Percentiles rank a stretch among this genome's conserved stretches.
Conservation (phyloP, 768 basidiomycete species). For the Rhodotorula graminis region DNA sequence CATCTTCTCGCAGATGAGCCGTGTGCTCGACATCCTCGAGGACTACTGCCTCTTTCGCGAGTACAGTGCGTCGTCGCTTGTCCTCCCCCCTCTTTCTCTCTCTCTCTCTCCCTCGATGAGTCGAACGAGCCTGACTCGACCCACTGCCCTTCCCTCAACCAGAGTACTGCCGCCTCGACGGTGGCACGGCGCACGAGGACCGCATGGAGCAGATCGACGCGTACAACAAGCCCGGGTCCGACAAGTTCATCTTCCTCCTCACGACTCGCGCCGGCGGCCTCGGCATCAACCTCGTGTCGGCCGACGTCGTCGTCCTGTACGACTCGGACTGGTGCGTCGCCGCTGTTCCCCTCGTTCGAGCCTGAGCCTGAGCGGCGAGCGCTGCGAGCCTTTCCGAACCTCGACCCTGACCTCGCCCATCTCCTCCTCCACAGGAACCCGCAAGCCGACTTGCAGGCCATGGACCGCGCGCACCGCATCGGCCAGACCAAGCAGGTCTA, state of each 20-base stretch:
- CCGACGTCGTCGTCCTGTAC: conserved; percentile 90
- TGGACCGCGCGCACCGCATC: conserved; percentile 75
- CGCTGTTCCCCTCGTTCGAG: too few relatives aligned
- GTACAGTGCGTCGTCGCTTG: conserved; percentile 60
- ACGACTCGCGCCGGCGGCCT: conserved; percentile 95
- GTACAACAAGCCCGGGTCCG: conserved; percentile 87
- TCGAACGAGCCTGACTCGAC: not conserved
- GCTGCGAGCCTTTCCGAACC: too few relatives aligned
- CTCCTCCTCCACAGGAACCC: conserved; percentile 65
- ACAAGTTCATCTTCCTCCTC: conserved; percentile 92
- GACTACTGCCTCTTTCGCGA: conserved; percentile 90
- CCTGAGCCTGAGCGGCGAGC: too few relatives aligned
- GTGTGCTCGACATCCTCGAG: conserved; percentile 94
- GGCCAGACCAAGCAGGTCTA: conserved; percentile 97
- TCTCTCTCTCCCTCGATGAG: conserved; percentile 28
- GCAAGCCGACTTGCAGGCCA: conserved; percentile 96
- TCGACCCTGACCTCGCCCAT: too few relatives aligned
- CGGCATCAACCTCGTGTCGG: conserved; percentile 91
- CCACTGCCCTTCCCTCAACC: not conserved
- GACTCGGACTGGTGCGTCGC: conserved; percentile 81
- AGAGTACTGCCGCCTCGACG: conserved; percentile 95
- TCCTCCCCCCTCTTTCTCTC: not conserved
- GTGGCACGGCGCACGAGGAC: conserved; percentile 91
- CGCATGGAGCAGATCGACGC: conserved; percentile 94
- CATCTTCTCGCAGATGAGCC: conserved; percentile 99